These are phyloP conservation scores for Spatholobus suberectus DNA, from an alignment of 306 rosid genomes.

Conservation along the genomic window DNA sequence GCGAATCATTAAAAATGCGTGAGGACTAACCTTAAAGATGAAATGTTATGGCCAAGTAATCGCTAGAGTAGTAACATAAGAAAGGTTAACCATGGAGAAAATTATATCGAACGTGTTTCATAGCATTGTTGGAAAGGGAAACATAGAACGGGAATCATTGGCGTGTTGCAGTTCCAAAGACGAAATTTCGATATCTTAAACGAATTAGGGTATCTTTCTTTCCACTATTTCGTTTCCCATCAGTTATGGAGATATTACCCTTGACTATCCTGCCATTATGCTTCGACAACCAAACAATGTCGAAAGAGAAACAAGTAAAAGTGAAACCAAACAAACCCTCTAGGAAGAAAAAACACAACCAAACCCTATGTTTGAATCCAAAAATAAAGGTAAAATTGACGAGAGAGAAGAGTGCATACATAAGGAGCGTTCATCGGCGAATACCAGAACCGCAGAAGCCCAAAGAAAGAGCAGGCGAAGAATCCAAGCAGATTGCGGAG, in stretches of 20 bases:
- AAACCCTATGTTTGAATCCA: constrained; percentile 43
- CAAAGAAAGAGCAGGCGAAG: constrained; percentile 36
- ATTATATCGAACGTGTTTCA: neutral
- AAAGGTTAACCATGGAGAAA: neutral
- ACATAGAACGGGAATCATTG: neutral
- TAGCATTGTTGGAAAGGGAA: neutral
- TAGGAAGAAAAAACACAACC: neutral
- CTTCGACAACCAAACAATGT: neutral
- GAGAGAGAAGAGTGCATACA: constrained; percentile 50
- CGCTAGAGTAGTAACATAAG: neutral
- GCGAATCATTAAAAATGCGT: neutral
- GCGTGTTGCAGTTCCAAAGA: neutral
- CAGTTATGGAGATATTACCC: neutral
- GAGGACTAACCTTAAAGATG: neutral
- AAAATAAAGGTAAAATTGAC: neutral
- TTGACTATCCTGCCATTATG: constrained; percentile 2
- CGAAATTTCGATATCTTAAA: neutral
- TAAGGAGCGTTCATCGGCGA: constrained; percentile 44
- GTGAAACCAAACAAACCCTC: constrained; percentile 2
- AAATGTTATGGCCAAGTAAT: neutral
- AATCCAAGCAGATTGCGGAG: constrained; percentile 35
- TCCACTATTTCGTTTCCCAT: neutral
- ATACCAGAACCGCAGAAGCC: constrained; percentile 34
- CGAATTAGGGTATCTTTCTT: constrained; percentile 10
- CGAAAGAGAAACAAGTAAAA: neutral